Conservation (phyloP, 192 early-diverging fungal genomes). For the Coemansia sp. region DNA sequence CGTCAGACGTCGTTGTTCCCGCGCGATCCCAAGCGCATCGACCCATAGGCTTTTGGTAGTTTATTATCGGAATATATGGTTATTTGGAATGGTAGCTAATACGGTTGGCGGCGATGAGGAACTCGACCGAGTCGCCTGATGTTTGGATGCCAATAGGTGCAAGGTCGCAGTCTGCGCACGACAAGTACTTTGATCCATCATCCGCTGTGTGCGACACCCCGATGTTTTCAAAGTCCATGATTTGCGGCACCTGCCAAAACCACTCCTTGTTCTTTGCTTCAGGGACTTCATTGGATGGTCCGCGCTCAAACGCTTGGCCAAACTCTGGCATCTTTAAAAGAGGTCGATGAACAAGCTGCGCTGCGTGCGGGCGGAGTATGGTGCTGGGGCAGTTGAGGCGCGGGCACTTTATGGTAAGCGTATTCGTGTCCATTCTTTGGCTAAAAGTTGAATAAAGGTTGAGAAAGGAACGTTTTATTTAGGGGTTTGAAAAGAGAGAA, state of each 20-base stretch:
- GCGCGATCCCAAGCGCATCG: slow-evolving; percentile 91
- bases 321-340: background rate
- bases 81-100: slow-evolving; percentile 53
- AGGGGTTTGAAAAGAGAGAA: too few species aligned
- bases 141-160: slow-evolving; percentile 73
- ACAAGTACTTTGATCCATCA: slow-evolving; percentile 62
- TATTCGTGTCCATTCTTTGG: too few species aligned
- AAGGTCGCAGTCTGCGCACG: slow-evolving; percentile 75
- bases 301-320: background rate
- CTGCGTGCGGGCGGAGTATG: background rate
- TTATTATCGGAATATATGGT: background rate
- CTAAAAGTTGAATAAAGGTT: too few species aligned
- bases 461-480: too few species aligned
- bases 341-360: background rate
- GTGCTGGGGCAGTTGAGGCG: background rate
- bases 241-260: slow-evolving; percentile 62
- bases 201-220: slow-evolving; percentile 63
- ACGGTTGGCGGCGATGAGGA: slow-evolving; percentile 60
- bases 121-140: slow-evolving; percentile 48
- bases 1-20: slow-evolving; percentile 91
- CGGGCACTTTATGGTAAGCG: background rate
- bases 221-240: slow-evolving; percentile 80
- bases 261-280: slow-evolving; percentile 9
- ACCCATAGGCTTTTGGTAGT: slow-evolving; percentile 61
- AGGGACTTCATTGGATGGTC: background rate